Conservation (phyloP, 139 green algal species). For the Chlorella sp. region DNA sequence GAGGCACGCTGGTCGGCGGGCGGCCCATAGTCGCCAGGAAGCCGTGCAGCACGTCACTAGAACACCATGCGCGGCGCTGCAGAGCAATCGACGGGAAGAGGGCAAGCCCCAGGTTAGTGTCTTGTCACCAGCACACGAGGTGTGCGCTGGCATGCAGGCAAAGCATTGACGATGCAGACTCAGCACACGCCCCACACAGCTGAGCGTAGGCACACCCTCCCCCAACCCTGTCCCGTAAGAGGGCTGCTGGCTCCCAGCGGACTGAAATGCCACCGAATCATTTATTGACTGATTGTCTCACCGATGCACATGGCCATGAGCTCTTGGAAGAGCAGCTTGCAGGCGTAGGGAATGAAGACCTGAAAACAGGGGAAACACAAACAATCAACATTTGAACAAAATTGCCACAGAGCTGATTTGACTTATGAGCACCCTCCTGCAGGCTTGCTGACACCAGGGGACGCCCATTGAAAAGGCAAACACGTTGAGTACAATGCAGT, state of each 20-base stretch:
- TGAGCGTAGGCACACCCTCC: background rate
- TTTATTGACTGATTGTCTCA: no score
- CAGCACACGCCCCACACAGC: background rate
- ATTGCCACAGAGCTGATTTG: no score
- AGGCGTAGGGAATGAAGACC: constrained; percentile 92
- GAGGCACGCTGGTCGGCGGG: background rate
- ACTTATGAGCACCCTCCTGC: no score
- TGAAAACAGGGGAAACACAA: constrained; percentile 40
- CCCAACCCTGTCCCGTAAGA: no score
- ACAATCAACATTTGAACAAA: no score
- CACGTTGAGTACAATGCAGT: no score
- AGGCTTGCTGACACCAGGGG: no score
- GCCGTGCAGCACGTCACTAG: background rate
- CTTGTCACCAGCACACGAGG: background rate
- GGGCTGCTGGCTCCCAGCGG: no score
- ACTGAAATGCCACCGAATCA: no score
- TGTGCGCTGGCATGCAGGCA: background rate
- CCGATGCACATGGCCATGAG: constrained; percentile 79
- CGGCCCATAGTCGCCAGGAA: background rate
- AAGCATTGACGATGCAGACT: background rate
- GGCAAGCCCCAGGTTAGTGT: background rate
- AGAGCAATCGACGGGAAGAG: background rate
- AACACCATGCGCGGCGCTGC: constrained; percentile 27
- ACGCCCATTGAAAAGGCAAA: no score
- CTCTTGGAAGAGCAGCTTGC: constrained; percentile 97